Conservation (phyloP, 768 basidiomycete species). For the Tulasnella sp. region DNA sequence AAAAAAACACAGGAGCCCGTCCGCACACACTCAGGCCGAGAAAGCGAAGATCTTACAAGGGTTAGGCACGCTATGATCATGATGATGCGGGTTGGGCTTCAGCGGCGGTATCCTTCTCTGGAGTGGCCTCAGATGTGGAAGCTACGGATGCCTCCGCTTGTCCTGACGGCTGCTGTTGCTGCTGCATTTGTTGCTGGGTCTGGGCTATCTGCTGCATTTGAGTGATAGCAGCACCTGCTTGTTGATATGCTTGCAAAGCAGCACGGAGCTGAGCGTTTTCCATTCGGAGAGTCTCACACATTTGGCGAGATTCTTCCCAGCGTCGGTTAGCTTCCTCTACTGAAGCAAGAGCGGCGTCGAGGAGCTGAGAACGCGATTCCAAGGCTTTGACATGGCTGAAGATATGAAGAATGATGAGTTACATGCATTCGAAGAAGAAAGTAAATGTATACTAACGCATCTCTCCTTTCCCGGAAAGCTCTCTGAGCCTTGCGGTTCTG, state of each 20-base stretch:
- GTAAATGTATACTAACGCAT: constrained; percentile 63
- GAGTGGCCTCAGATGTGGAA: not conserved
- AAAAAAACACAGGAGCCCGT: not conserved
- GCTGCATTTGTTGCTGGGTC: not conserved
- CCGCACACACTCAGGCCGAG: constrained; percentile 4
- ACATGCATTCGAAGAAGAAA: not conserved
- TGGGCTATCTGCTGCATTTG: constrained; percentile 29
- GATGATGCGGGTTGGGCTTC: not conserved
- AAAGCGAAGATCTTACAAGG: not conserved
- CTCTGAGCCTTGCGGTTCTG: constrained; percentile 95
- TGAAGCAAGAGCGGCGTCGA: constrained; percentile 82
- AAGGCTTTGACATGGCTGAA: constrained; percentile 82
- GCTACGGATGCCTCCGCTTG: not conserved
- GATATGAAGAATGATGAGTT: constrained; percentile 22
- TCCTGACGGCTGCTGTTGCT: constrained; percentile 25
- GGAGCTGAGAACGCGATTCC: constrained; percentile 80
- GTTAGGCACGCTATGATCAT: not conserved
- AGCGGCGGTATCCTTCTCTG: not conserved
- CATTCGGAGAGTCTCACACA: constrained; percentile 84
- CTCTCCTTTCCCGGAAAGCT: constrained; percentile 86
- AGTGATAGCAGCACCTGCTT: constrained; percentile 42
- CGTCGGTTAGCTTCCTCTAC: constrained; percentile 88
- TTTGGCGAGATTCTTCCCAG: constrained; percentile 87
- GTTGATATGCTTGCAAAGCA: constrained; percentile 51
- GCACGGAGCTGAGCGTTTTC: constrained; percentile 80